Evolutionary conservation across 768 basidiomycete genomes (phyloP).

Genomic region (Megacollybia marginata): DNA sequence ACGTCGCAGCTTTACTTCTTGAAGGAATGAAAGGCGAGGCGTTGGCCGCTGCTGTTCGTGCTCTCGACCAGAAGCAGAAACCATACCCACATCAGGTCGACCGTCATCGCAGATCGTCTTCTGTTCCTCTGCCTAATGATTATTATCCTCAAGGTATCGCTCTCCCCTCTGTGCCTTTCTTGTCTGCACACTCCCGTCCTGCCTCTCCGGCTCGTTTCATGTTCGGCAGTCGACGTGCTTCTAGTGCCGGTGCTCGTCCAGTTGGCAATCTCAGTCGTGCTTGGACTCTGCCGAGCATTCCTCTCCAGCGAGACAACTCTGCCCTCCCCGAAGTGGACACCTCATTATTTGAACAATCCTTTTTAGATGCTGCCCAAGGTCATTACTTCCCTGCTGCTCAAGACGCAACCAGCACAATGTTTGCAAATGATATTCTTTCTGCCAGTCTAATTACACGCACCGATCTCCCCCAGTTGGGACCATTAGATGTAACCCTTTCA

Average conservation of each 20-base stretch:
- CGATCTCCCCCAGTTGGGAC: neutral
- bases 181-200: constrained; percentile 30
- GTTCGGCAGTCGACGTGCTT: constrained; percentile 39
- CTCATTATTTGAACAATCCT: constrained; percentile 39
- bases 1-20: constrained; percentile 55
- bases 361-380: constrained; percentile 16
- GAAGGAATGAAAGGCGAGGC: constrained; percentile 67
- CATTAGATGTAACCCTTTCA: constrained; percentile 2
- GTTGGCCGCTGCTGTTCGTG: constrained; percentile 48
- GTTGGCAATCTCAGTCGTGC: constrained; percentile 17
- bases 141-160: constrained; percentile 24
- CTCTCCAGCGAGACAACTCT: constrained; percentile 35
- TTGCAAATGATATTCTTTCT: constrained; percentile 8
- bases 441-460: constrained; percentile 4
- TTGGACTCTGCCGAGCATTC: constrained; percentile 6
- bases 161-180: constrained; percentile 36
- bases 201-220: constrained; percentile 27
- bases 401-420: neutral
- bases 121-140: constrained; percentile 50
- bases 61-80: constrained; percentile 6
- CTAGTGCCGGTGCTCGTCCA: constrained; percentile 32
- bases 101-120: constrained; percentile 44
- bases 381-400: constrained; percentile 14
- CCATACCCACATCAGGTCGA: constrained; percentile 1
- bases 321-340: constrained; percentile 44